Evolutionary conservation across 1,284 basidiomycete genomes (phyloP).

Genomic region (Tilletia setariae): DNA sequence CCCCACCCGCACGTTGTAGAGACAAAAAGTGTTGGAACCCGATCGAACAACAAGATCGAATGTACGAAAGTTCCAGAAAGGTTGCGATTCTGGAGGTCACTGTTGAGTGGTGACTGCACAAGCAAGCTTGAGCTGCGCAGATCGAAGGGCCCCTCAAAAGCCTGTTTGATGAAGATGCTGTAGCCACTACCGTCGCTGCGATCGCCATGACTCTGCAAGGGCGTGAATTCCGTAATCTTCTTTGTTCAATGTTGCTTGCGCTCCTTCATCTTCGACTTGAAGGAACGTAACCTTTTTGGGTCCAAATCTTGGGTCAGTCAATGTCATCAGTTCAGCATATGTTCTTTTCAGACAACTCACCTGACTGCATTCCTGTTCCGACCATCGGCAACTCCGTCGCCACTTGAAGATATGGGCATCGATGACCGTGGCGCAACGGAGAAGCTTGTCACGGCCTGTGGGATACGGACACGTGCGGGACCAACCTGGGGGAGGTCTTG

Average conservation of each 20-base stretch:
- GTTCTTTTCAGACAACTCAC: not conserved
- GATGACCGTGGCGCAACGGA: not conserved
- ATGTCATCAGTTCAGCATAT: not conserved
- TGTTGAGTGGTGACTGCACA: no score
- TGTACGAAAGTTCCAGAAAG: no score
- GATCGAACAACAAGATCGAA: no score
- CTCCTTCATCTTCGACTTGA: conserved; percentile 17
- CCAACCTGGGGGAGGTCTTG: not conserved
- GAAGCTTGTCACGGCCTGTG: conserved; percentile 13
- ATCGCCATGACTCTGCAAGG: no score
- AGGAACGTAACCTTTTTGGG: not conserved
- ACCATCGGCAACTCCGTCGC: not conserved
- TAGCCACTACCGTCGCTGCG: no score
- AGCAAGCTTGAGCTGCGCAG: no score
- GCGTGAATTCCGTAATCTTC: no score
- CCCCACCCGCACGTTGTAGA: no score
- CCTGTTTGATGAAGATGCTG: no score
- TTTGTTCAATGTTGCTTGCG: conserved; percentile 3
- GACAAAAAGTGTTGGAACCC: no score
- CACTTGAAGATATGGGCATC: not conserved
- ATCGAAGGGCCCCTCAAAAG: no score
- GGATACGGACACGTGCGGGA: not conserved
- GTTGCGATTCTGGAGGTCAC: no score
- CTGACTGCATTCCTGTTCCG: not conserved
- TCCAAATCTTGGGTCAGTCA: not conserved